Conservation (phyloP, 495 filamentous ascomycete species). For the Annulohypoxylon moriforme region DNA sequence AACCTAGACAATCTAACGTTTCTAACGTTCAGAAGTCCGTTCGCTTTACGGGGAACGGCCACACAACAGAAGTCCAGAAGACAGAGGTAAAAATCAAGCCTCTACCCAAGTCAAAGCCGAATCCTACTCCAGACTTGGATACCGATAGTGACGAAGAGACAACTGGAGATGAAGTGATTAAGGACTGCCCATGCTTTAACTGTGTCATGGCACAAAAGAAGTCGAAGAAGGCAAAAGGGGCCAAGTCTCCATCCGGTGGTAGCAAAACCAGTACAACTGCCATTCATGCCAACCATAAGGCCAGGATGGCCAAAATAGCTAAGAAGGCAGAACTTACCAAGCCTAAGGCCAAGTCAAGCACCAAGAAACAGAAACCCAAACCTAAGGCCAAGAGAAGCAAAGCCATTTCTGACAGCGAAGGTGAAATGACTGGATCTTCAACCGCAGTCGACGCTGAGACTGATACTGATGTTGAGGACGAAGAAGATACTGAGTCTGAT, state of each 20-base stretch:
- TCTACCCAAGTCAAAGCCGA: constrained; percentile 8
- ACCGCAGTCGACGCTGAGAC: constrained; percentile 7
- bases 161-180: constrained; percentile 28
- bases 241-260: constrained; percentile 16
- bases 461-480: not conserved
- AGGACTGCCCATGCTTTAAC: constrained; percentile 43
- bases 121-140: constrained; percentile 17
- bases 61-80: constrained; percentile 43
- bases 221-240: constrained; percentile 12
- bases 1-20: no score
- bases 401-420: constrained; percentile 29
- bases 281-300: constrained; percentile 36
- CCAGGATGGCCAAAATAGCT: constrained; percentile 16
- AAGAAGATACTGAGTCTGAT: not conserved
- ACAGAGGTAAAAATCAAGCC: not conserved
- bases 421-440: constrained; percentile 15
- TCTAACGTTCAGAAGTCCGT: constrained; percentile 33
- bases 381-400: constrained; percentile 39
- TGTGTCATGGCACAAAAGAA: constrained; percentile 33
- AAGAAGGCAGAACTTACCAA: not conserved
- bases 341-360: constrained; percentile 12
- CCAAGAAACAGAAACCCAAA: constrained; percentile 24
- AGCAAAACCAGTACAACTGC: constrained; percentile 20
- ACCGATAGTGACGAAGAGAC: constrained; percentile 19
- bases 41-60: constrained; percentile 33